Conservation (phyloP, 169 alveolate genomes). For the Plasmodium ovale region DNA sequence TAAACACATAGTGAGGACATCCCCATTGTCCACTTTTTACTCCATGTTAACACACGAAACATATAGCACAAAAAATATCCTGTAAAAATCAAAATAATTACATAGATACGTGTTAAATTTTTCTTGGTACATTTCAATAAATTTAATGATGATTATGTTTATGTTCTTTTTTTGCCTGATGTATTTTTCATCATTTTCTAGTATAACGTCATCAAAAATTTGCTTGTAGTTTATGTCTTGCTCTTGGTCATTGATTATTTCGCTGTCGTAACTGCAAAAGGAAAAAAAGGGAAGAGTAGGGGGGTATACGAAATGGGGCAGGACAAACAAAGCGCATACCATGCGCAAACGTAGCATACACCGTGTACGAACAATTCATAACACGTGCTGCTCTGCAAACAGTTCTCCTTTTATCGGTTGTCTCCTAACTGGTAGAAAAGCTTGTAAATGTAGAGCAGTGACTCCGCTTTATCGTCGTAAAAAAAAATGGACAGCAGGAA, state of each 20-base stretch:
- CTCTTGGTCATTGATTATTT: constrained; percentile 46
- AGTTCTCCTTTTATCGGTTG: background rate
- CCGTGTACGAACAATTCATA: no score
- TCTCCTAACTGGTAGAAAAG: constrained; percentile 47
- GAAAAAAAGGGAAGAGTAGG: background rate
- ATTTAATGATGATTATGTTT: constrained; percentile 62
- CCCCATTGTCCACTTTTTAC: background rate
- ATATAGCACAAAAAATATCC: constrained; percentile 61
- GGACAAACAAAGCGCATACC: no score
- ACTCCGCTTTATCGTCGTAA: constrained; percentile 38
- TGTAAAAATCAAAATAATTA: constrained; percentile 69
- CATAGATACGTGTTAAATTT: constrained; percentile 47
- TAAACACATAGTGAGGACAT: background rate
- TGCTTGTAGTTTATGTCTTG: constrained; percentile 38
- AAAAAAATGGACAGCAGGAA: constrained; percentile 50
- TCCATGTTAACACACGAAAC: constrained; percentile 58
- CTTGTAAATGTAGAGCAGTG: constrained; percentile 41
- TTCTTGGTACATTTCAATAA: constrained; percentile 64
- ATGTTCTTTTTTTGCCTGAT: constrained; percentile 33
- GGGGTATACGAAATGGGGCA: no score
- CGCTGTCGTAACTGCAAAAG: constrained; percentile 32
- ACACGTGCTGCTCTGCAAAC: no score
- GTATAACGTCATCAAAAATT: constrained; percentile 22
- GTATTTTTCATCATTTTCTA: constrained; percentile 48
- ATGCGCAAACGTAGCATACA: no score